Conservation (phyloP, 805 yeast species). For the Teunomyces cretensis region DNA sequence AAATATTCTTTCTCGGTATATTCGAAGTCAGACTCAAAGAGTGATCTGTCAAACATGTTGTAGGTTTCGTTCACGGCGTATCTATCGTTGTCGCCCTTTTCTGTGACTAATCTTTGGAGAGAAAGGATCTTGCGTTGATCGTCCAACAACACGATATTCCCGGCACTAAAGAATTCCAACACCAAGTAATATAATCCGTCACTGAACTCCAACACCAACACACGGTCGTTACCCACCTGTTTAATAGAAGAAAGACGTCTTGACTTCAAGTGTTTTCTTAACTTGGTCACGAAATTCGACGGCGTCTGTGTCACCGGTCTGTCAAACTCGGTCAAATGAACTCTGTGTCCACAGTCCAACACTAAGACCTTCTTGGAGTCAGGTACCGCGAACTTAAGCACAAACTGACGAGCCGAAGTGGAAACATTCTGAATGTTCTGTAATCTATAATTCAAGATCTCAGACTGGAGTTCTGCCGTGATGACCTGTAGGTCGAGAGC, state of each 20-base stretch:
- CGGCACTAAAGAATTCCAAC: slow-evolving; percentile 92
- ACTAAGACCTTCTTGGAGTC: slow-evolving; percentile 76
- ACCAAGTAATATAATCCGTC: slow-evolving; percentile 79
- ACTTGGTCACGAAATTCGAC: slow-evolving; percentile 78
- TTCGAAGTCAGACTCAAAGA: slow-evolving; percentile 33
- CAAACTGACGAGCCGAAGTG: slow-evolving; percentile 66
- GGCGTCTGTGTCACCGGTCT: slow-evolving; percentile 82
- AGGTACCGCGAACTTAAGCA: slow-evolving; percentile 78
- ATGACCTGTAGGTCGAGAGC: slow-evolving; percentile 78
- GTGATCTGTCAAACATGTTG: slow-evolving; percentile 52
- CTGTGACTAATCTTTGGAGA: slow-evolving; percentile 76
- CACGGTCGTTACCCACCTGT: slow-evolving; percentile 78
- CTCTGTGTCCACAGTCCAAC: slow-evolving; percentile 82
- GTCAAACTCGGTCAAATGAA: slow-evolving; percentile 76
- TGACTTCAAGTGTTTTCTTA: slow-evolving; percentile 82
- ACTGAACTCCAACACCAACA: slow-evolving; percentile 79
- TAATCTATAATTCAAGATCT: slow-evolving; percentile 64
- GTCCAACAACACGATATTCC: slow-evolving; percentile 80
- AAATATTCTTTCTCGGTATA: slow-evolving; percentile 21
- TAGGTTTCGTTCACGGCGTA: slow-evolving; percentile 78
- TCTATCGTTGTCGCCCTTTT: slow-evolving; percentile 59
- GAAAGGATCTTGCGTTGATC: slow-evolving; percentile 64
- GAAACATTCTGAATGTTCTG: slow-evolving; percentile 84
- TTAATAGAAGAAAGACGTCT: slow-evolving; percentile 70
- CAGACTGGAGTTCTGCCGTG: slow-evolving; percentile 59